Evolutionary conservation across 345 rosid genomes (phyloP), one percentile per base, ranked within the genome.

Genomic region (Eucalyptus pauciflora): DNA sequence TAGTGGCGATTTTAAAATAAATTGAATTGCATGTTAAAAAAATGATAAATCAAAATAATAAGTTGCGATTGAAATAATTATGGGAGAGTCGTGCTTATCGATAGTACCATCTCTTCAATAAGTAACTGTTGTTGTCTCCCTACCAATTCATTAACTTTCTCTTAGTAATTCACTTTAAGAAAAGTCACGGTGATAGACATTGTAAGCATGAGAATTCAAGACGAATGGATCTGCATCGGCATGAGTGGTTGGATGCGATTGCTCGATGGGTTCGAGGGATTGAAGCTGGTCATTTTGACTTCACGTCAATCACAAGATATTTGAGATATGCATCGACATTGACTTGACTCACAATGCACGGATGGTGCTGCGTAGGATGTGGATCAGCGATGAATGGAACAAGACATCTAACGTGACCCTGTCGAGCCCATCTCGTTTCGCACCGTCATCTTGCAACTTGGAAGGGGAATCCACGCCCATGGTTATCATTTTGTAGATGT

Each of bases 91-190:
- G 10, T 52, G 24, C 56, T 18, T 7, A 52, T 18, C 4, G 10
- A 52, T 52, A 20, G 58, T 1, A 52, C 2, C 10, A 52, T 76
- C 48, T 37, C 48, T 20, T 10, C 24, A 37, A 20, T 10, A 41
- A 11, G 29, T 24, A 76, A 76, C 7, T 0, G 46, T 0, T 17
- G 6, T 2, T 5, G 25, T 6, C 3, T 3, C 0, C 24, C 25
- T 9, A 20, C 13, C 24, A 71, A 71, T 71, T 4, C 13, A 17
- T 33, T 71, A 17, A 10, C 81, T 71, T 71, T 71, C 12, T 20
- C 0, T 33, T 18, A 37, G 11, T 16, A 20, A 0, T 33, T 69
- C 4, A 33, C 25, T 1, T 5, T 0, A 33, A 33, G 25, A 10
- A 33, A 69, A 33, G 81, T 18, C 24, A 0, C 13, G 25, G 41